Percentiles rank a stretch among this genome's conserved stretches.
Evolutionary conservation across 2,329 filamentous ascomycete species (phyloP).

Genomic region (Sarocladium strictum): DNA sequence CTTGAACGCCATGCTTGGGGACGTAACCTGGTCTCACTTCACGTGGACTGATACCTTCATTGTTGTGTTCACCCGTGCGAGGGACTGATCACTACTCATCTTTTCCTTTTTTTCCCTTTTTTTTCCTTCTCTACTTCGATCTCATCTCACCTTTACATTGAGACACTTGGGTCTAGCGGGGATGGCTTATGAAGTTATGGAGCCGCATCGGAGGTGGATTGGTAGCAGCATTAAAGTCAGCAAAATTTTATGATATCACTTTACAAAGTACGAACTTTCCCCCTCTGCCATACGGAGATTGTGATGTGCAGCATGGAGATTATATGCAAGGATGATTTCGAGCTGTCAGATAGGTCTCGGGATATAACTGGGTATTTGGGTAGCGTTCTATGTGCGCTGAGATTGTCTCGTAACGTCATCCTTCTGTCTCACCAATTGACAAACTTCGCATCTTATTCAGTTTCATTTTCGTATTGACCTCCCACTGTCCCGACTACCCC

Average conservation of each 20-base stretch:
- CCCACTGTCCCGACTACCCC: constrained; percentile 15
- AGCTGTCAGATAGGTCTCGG: not conserved
- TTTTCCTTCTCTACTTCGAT: not conserved
- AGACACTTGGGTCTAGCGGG: not conserved
- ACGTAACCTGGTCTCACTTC: not conserved
- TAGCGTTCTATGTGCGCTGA: not conserved
- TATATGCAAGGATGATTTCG: not conserved
- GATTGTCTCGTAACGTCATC: not conserved
- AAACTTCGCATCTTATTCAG: not conserved
- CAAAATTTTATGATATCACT: not conserved
- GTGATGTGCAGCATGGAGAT: not conserved
- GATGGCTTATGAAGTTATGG: not conserved
- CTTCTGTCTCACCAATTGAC: not conserved
- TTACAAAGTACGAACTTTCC: not conserved
- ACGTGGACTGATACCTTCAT: not conserved
- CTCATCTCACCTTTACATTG: not conserved
- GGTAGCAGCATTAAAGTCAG: not conserved
- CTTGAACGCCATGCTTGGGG: constrained; percentile 1
- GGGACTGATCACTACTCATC: not conserved
- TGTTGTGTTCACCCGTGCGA: not conserved
- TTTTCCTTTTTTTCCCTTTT: not conserved
- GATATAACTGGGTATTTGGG: not conserved
- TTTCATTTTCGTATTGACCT: not conserved
- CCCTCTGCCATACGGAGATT: not conserved
- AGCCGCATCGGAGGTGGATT: not conserved